Percentiles rank a stretch among this genome's conserved stretches.
These are phyloP conservation scores for Phanerodontia chrysosporium DNA, from an alignment of 768 basidiomycete genomes.

Conservation along the genomic window DNA sequence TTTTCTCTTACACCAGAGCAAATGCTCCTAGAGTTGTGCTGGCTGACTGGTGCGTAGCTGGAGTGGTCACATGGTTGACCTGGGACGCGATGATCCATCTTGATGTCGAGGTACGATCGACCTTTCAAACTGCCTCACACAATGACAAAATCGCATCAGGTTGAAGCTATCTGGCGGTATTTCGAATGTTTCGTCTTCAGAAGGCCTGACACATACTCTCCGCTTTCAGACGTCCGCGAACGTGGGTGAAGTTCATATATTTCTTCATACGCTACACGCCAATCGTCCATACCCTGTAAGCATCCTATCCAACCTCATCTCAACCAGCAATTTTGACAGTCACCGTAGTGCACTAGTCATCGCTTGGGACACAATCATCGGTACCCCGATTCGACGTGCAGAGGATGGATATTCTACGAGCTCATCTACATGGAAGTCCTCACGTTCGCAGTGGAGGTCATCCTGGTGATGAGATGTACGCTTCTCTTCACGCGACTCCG, in stretches of 20 bases:
- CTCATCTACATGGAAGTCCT: slow-evolving; percentile 4
- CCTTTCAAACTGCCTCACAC: not conserved
- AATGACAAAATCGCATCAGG: not conserved
- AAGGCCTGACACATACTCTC: not conserved
- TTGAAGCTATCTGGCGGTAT: slow-evolving; percentile 6
- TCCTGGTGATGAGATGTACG: slow-evolving; percentile 8
- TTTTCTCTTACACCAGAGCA: not conserved
- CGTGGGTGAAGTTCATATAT: slow-evolving; percentile 14
- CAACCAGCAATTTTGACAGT: not conserved
- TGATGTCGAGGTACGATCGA: slow-evolving; percentile 13
- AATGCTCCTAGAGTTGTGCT: too few relatives aligned
- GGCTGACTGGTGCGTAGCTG: not conserved
- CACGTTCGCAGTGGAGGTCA: slow-evolving; percentile 1
- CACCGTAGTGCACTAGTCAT: not conserved
- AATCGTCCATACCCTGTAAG: not conserved
- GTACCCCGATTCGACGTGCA: not conserved
- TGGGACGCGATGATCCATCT: slow-evolving; percentile 16
- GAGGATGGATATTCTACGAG: slow-evolving; percentile 3
- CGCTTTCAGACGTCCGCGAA: not conserved
- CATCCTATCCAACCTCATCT: not conserved
- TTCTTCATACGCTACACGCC: slow-evolving; percentile 12
- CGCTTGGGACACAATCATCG: not conserved
- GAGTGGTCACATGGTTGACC: not conserved
- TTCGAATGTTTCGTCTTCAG: not conserved
- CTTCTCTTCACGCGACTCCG: not conserved